phyloP scores from a whole-genome alignment of 2,329 filamentous ascomycete genomes.

The Colletotrichum horii region DNA sequence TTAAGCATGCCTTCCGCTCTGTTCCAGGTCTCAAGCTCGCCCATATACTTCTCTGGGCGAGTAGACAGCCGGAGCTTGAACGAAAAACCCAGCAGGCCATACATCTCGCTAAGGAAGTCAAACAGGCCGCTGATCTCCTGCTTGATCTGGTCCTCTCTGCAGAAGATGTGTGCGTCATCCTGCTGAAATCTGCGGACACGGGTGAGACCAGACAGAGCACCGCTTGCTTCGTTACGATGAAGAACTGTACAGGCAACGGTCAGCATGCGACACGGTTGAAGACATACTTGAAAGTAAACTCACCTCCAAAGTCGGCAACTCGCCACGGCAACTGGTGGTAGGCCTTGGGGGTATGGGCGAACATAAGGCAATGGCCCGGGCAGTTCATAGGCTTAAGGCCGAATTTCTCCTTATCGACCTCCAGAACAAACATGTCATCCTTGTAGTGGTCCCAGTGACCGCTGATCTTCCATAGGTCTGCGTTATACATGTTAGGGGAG shows the following conservation, averaged over 20 bases:
- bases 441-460: slow-evolving; percentile 94
- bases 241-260: slow-evolving; percentile 43
- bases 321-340: slow-evolving; percentile 91
- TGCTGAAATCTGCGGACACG: slow-evolving; percentile 94
- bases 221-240: slow-evolving; percentile 94
- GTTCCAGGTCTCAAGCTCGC: slow-evolving; percentile 87
- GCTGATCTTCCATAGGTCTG: slow-evolving; percentile 90
- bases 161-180: slow-evolving; percentile 97
- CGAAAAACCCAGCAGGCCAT: slow-evolving; percentile 76
- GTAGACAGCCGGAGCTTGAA: slow-evolving; percentile 90
- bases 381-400: slow-evolving; percentile 96
- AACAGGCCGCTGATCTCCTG: slow-evolving; percentile 83
- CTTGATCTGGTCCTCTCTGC: slow-evolving; percentile 76
- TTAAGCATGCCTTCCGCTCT: slow-evolving; percentile 83
- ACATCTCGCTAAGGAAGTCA: slow-evolving; percentile 81
- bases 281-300: slow-evolving; percentile 47
- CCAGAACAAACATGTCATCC: slow-evolving; percentile 78
- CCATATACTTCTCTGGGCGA: slow-evolving; percentile 85
- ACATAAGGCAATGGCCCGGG: slow-evolving; percentile 90
- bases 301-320: slow-evolving; percentile 85
- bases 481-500: slow-evolving; percentile 92
- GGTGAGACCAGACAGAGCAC: slow-evolving; percentile 87
- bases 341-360: slow-evolving; percentile 81
- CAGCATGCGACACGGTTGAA: neutral
- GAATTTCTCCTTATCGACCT: slow-evolving; percentile 81